Evolutionary conservation across 192 early-diverging fungal genomes (phyloP).

Genomic region (Podila epigama): DNA sequence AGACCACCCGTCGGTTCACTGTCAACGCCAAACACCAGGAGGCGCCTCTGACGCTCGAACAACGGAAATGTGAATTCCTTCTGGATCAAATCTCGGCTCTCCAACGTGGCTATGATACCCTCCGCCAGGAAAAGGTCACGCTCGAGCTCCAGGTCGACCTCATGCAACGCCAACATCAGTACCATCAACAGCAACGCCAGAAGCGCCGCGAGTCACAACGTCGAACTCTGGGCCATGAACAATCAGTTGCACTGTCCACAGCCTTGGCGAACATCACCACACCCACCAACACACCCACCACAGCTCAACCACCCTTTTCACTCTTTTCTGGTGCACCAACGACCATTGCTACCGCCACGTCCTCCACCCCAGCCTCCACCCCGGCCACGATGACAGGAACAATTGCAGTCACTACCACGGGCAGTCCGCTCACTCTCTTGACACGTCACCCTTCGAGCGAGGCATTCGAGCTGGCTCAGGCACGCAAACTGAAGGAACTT

Average conservation of each 20-base stretch:
- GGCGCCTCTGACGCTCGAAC: conserved; percentile 13
- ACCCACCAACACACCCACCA: neutral
- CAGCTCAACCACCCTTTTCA: no score
- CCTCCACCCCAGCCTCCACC: neutral
- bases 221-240: conserved; percentile 29
- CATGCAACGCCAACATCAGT: conserved; percentile 25
- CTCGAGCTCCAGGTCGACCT: conserved; percentile 31
- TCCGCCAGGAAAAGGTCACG: conserved; percentile 36
- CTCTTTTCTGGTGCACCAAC: no score
- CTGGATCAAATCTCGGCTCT: conserved; percentile 43
- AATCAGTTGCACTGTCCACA: conserved; percentile 13
- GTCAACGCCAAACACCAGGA: conserved; percentile 21
- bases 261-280: conserved; percentile 17
- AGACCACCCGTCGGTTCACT: conserved; percentile 32
- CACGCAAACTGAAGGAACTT: neutral
- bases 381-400: neutral
- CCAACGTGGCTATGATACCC: conserved; percentile 28
- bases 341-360: no score
- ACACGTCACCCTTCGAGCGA: neutral
- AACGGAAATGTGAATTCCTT: conserved; percentile 22
- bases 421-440: neutral
- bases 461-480: neutral
- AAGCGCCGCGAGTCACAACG: conserved; percentile 41
- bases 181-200: conserved; percentile 38
- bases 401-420: neutral